phyloP scores from a whole-genome alignment of 139 green algal species.

The Asterochloris sp. region DNA sequence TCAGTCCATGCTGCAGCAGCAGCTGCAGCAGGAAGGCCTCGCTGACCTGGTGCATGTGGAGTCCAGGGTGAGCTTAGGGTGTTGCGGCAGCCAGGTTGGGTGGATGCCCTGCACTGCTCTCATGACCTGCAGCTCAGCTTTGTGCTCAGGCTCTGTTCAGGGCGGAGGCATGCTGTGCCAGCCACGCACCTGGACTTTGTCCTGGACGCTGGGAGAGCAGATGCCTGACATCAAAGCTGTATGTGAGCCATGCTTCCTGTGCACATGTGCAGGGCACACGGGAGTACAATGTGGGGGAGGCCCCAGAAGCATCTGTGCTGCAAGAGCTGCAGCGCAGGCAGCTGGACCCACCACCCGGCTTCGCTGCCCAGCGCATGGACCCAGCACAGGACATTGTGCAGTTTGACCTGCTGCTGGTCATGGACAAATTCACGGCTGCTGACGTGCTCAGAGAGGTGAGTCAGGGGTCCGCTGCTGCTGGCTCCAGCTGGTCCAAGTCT shows the following conservation, averaged over 20 bases:
- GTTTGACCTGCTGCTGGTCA: conserved; percentile 71
- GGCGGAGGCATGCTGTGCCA: too few species aligned
- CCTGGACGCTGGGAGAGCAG: too few species aligned
- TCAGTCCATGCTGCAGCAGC: conserved; percentile 40
- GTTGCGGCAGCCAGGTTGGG: too few species aligned
- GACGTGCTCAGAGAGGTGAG: conserved; percentile 80
- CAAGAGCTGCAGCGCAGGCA: conserved; percentile 29
- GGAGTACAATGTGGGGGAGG: conserved; percentile 75
- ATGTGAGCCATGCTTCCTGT: not conserved
- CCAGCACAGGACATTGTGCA: conserved; percentile 58
- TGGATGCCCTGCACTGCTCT: too few species aligned
- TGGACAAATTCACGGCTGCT: conserved; percentile 84
- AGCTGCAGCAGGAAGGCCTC: conserved; percentile 41
- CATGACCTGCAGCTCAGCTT: too few species aligned
- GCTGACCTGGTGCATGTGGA: conserved; percentile 29
- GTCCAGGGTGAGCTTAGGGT: conserved; percentile 28
- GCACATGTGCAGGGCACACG: conserved; percentile 40
- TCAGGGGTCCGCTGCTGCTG: not conserved
- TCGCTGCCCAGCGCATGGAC: conserved; percentile 45
- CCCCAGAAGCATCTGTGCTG: conserved; percentile 35
- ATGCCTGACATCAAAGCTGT: not conserved
- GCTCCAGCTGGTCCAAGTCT: not conserved
- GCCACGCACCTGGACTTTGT: too few species aligned
- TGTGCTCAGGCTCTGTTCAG: too few species aligned
- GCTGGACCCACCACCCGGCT: conserved; percentile 27